Conservation (phyloP, 2,329 filamentous ascomycete genomes). For the Penicillium sp. region DNA sequence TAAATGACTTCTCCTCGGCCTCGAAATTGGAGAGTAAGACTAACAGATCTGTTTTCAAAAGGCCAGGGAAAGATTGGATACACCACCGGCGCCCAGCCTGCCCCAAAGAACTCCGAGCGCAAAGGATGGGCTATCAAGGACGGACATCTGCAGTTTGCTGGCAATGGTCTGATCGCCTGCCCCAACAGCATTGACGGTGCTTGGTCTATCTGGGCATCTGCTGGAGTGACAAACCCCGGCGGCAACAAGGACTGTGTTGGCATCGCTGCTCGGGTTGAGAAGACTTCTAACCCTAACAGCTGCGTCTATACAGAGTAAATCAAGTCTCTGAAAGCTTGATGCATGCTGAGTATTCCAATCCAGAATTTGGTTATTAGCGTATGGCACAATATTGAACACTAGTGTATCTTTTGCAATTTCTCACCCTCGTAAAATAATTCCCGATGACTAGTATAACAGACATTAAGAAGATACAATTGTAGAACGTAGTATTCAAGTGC, state of each 20-base stretch:
- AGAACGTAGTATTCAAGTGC: too few species aligned
- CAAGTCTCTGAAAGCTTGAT: not conserved
- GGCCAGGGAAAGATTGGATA: constrained; percentile 61
- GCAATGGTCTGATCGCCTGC: constrained; percentile 57
- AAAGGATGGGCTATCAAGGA: constrained; percentile 54
- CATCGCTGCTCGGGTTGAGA: constrained; percentile 34
- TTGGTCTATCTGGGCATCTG: constrained; percentile 42
- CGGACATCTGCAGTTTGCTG: constrained; percentile 53
- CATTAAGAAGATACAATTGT: too few species aligned
- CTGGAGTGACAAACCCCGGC: constrained; percentile 33
- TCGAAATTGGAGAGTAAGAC: not conserved
- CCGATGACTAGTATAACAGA: too few species aligned
- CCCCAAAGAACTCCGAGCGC: constrained; percentile 51
- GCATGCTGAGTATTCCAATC: not conserved
- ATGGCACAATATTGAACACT: not conserved
- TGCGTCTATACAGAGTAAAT: constrained; percentile 34
- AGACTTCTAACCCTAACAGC: constrained; percentile 25
- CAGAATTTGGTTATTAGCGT: not conserved
- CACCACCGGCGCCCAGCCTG: constrained; percentile 49
- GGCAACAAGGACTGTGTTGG: constrained; percentile 40
- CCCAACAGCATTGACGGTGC: constrained; percentile 50
- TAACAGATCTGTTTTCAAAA: constrained; percentile 22
- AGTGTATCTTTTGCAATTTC: too few species aligned
- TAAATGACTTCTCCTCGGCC: too few species aligned
- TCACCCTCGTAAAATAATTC: not conserved